Base-by-base conservation (phyloP, 441 rosid genomes). In the Populus hybrid region DNA sequence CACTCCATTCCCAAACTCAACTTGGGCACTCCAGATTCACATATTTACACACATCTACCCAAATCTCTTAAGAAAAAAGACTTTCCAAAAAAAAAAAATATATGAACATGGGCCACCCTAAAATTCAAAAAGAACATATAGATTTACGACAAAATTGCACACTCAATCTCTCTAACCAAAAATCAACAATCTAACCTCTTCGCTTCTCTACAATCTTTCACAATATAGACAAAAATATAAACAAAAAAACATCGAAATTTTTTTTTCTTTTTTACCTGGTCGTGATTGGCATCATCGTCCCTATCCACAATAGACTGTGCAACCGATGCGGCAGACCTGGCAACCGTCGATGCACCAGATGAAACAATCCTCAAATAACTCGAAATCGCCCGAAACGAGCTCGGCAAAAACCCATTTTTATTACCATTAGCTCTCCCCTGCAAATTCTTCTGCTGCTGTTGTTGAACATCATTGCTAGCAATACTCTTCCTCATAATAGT, bases 321-420 rank as follows among this genome's bases (percentile, higher is more conserved):
- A 38, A 83, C 94, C 1, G 94, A 90, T 0, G 84, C 94, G 26
- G 99, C 99, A 34, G 99, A 90, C 87, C 91, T 83, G 7, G 98
- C 97, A 24, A 91, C 95, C 3, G 93, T 91, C n/a, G 99, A 93
- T 18, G 99, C 97, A 67, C 99, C 97, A 0, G 97, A 90, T 1
- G 99, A 93, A 77, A 95, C 89, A 40, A 93, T 91, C 81, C 83
- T 86, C 83, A 90, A 74, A 81, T 89, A 93, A 83, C 95, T 89
- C 4, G 98, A 93, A 68, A 95, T 75, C 28, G 92, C 87, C 21
- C 97, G 90, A 75, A 91, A 90, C 16, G 99, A 92, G 79, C 88
- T 93, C 67, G 90, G 90, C 38, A 89, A 38, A 75, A 79, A 78
- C 50, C 84, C 79, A 61, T 61, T 61, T 21, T 21, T 61, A 9